Evolutionary conservation across 164 flowering plant genomes (phyloP), one percentile per base, ranked within the genome.

Genomic region (Vitis rotundifolia): DNA sequence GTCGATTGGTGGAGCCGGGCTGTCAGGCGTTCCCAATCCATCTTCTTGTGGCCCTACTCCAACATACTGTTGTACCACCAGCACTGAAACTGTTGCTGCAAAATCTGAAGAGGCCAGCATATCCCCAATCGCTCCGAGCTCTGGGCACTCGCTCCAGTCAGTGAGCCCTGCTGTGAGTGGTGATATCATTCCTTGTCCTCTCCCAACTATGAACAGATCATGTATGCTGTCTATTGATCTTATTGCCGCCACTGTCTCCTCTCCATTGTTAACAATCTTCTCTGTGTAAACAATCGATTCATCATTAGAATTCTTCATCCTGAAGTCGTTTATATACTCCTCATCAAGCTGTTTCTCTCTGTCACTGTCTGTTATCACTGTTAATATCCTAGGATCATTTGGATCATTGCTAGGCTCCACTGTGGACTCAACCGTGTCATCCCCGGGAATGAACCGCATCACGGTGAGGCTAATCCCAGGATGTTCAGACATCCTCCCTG

Each of bases 121-220:
- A 31, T 79, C 84, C 18, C 84, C 84, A 11, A 81, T 78, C 3
- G 82, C 72, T 6, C 84, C 84, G 3, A 81, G 80, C 71, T 81
- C 84, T 0, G 82, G 84, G 63, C 81, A 78, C 69, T 81, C 84
- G 50, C 80, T 79, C 84, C 84, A 79, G 28, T 81, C 82, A 2
- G 79, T 59, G 8, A 81, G 60, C 8, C 82, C 82, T 1, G 71
- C 75, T 2, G 82, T 81, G 12, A 77, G 54, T 0, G 84, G 82
- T 2, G 80, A 67, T 3, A 64, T 16, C 49, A 48, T 55, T 16
- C 78, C 77, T 57, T 71, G 69, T 12, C 78, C 80, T 74, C 80
- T 81, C 26, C 84, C 82, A 0, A 81, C 82, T 1, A 81, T 72
- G 65, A 76, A 81, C 50, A 81, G 63, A 31, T 81, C 84, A 13